Evolutionary conservation across 1,284 basidiomycete genomes (phyloP).

Genomic region (Mycosarcoma maydis): DNA sequence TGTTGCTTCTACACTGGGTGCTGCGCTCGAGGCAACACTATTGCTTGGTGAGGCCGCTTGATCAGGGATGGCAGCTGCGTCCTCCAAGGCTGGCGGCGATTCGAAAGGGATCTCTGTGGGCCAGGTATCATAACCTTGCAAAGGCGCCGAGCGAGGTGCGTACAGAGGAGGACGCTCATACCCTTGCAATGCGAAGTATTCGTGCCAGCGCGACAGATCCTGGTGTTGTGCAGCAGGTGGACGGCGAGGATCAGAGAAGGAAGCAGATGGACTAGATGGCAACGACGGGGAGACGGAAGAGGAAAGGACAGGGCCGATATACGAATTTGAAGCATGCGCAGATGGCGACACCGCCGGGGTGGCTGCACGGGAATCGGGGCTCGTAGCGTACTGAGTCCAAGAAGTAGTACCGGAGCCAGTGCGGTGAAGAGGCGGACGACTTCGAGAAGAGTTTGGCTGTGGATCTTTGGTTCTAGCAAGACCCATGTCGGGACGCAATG

Average conservation of each 20-base stretch:
- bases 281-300: conserved; percentile 4
- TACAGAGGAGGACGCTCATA: conserved; percentile 42
- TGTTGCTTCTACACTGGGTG: conserved; percentile 5
- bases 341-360: conserved; percentile 17
- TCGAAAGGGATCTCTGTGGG: conserved; percentile 17
- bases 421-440: conserved; percentile 25
- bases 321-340: conserved; percentile 4
- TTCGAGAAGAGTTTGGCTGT: conserved; percentile 7
- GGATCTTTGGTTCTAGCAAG: conserved; percentile 14
- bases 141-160: conserved; percentile 40
- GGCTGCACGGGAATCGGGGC: conserved; percentile 9
- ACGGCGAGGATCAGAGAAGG: conserved; percentile 10
- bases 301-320: conserved; percentile 1
- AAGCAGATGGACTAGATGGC: conserved; percentile 3
- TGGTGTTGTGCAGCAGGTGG: conserved; percentile 16
- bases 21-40: conserved; percentile 12
- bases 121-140: conserved; percentile 39
- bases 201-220: conserved; percentile 34
- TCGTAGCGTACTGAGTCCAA: conserved; percentile 16
- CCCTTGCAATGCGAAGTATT: conserved; percentile 33
- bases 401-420: conserved; percentile 41
- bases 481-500: conserved; percentile 38
- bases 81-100: neutral
- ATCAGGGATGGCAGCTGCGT: neutral
- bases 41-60: neutral